A percentile compares a stretch with the other conserved stretches of the same genome.
These are phyloP conservation scores for Geotrichum phurueaensis DNA, from an alignment of 1,139 yeast genomes.

Conservation along the genomic window DNA sequence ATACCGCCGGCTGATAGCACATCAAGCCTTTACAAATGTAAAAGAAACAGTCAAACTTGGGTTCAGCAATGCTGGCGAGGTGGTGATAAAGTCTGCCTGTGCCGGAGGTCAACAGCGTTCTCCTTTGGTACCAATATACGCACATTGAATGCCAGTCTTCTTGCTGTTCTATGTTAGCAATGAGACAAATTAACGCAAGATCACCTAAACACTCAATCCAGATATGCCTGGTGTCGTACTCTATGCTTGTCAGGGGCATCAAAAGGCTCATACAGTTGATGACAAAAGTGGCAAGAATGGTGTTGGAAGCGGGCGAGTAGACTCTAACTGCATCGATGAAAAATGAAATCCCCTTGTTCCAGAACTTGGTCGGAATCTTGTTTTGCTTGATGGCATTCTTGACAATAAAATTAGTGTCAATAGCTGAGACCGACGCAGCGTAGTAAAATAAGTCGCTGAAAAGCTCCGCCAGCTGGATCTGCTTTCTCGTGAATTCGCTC, in stretches of 20 bases:
- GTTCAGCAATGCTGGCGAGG: slow-evolving; percentile 28
- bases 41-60: slow-evolving; percentile 30
- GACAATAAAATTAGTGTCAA: background rate
- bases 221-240: slow-evolving; percentile 29
- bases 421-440: slow-evolving; percentile 1
- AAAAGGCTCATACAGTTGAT: slow-evolving; percentile 28
- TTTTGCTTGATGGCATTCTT: slow-evolving; percentile 27
- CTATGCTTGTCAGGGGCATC: slow-evolving; percentile 31
- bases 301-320: slow-evolving; percentile 25
- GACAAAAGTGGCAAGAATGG: slow-evolving; percentile 27
- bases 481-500: slow-evolving; percentile 10
- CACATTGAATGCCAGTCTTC: slow-evolving; percentile 32
- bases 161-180: slow-evolving; percentile 21
- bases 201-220: slow-evolving; percentile 36
- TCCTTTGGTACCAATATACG: slow-evolving; percentile 32
- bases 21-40: slow-evolving; percentile 32
- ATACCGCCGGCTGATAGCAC: slow-evolving; percentile 25
- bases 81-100: slow-evolving; percentile 34
- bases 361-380: slow-evolving; percentile 31
- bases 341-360: slow-evolving; percentile 33
- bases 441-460: slow-evolving; percentile 14
- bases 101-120: slow-evolving; percentile 30
- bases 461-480: slow-evolving; percentile 9
- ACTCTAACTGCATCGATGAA: slow-evolving; percentile 29
- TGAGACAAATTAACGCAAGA: slow-evolving; percentile 31